Conservation (phyloP, 1,284 basidiomycete species). For the Papiliotrema nemorosa region DNA sequence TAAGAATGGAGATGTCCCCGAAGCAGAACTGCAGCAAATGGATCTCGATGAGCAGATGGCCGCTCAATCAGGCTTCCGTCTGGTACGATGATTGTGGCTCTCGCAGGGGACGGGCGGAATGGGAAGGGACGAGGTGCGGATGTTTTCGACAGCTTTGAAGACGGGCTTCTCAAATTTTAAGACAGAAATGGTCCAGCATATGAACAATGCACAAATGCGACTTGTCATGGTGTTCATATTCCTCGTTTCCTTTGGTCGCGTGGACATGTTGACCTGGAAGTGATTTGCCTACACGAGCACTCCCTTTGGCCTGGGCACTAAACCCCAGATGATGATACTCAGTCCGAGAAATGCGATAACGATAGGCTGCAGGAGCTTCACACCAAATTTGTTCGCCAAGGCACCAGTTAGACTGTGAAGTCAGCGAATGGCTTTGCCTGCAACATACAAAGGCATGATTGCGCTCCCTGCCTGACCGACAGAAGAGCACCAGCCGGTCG, state of each 20-base stretch:
- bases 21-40: slow-evolving; percentile 1
- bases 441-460: slow-evolving; percentile 57
- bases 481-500: slow-evolving; percentile 62
- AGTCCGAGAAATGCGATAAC: slow-evolving; percentile 31
- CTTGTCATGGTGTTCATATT: too few species aligned
- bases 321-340: slow-evolving; percentile 32
- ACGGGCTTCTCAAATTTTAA: too few species aligned
- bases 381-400: slow-evolving; percentile 34
- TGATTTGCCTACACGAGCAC: too few species aligned
- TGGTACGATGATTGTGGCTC: slow-evolving; percentile 2
- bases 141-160: too few species aligned
- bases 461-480: slow-evolving; percentile 66
- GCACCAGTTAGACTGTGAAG: slow-evolving; percentile 33
- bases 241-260: too few species aligned
- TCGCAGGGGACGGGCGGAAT: too few species aligned
- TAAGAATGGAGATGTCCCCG: background rate
- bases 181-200: too few species aligned
- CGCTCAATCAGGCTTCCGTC: slow-evolving; percentile 1
- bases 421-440: background rate
- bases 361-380: slow-evolving; percentile 44
- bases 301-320: slow-evolving; percentile 13
- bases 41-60: slow-evolving; percentile 4
- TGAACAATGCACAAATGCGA: too few species aligned
- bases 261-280: too few species aligned
- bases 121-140: too few species aligned